Base-by-base conservation (phyloP, 1,284 basidiomycete species). In the Tilletia horrida region DNA sequence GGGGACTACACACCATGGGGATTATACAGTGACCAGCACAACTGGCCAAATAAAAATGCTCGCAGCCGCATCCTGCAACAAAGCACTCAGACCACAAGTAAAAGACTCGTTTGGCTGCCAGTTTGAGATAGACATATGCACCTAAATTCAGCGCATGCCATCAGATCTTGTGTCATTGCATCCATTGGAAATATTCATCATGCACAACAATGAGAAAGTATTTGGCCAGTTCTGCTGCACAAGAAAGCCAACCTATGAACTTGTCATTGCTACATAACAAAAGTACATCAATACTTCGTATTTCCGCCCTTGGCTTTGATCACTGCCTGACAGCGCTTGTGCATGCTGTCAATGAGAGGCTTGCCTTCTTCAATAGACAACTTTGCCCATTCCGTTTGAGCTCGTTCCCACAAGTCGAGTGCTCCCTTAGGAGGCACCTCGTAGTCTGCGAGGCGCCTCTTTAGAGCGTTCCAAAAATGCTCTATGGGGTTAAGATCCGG, bases 401-500 rank as follows among this genome's bases (percentile, higher is more conserved):
- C 45, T 18, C 45, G 16, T 18, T 48, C 45, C 45, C 45, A 48
- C 21, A 48, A 16, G 6, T 48, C 45, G 7, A n/a, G 16, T n/a
- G 45, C 45, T n/a, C 45, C 45, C 16, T 23, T 48, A 4, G 45
- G 45, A 23, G 16, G 18, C 16, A 16, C 21, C 16, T 48, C 45
- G 45, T 67, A 62, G 13, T 65, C 48, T 23, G 48, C 55, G 18
- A 65, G 25, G 18, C 50, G 27, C 1, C 29, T 18, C 52, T 70
- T 70, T 6, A 70, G 61, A 40, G 40, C 18, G 8, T 48, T 43
- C 82, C 82, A 84, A 7, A 82, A 71, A 65, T 84, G 81, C 75
- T 84, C 82, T 73, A 83, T 83, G 29, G 78, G 78, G 66, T 83
- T 84, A 18, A 83, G 72, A 71, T 84, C 81, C 31, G 81, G 79